A percentile compares a stretch with the other conserved stretches of the same genome.
These are phyloP conservation scores for Euphrasia arctica DNA, from an alignment of 305 asterid genomes.

Conservation along the genomic window DNA sequence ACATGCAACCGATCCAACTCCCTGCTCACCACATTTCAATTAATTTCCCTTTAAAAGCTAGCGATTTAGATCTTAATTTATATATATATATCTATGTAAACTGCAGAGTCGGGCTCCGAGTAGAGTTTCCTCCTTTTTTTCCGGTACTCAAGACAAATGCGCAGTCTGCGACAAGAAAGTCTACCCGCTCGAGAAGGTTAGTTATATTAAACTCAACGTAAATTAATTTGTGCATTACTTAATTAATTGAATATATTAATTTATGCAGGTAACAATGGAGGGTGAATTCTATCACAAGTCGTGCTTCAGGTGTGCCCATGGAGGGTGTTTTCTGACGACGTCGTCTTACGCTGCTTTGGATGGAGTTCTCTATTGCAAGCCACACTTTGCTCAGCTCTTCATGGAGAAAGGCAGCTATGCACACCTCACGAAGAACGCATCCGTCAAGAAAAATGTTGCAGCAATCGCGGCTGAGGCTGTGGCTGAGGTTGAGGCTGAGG, in stretches of 20 bases:
- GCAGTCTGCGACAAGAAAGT: slow-evolving; percentile 46
- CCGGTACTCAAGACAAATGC: slow-evolving; percentile 61
- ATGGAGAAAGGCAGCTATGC: slow-evolving; percentile 73
- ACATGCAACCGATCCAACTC: background rate
- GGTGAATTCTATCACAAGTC: slow-evolving; percentile 65
- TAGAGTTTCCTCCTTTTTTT: slow-evolving; percentile 43
- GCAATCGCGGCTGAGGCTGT: background rate
- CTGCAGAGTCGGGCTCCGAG: slow-evolving; percentile 40
- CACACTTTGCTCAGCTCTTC: slow-evolving; percentile 75
- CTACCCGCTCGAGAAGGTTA: slow-evolving; percentile 50
- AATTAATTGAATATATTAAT: too few relatives aligned
- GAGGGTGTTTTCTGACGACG: slow-evolving; percentile 65
- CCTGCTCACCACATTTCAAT: background rate
- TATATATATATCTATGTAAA: background rate
- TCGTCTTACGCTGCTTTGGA: slow-evolving; percentile 84
- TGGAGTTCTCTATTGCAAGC: slow-evolving; percentile 75
- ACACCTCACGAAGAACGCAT: slow-evolving; percentile 54
- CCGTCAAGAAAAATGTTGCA: slow-evolving; percentile 35
- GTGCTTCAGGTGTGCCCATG: slow-evolving; percentile 80
- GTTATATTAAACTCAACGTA: too few relatives aligned
- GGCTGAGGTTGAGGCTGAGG: background rate
- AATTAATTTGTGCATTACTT: background rate
- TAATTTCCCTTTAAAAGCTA: background rate
- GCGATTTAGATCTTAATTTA: too few relatives aligned
- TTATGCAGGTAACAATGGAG: slow-evolving; percentile 59